A percentile compares a stretch with the other conserved stretches of the same genome.
Conservation (phyloP, 257 asterid species). For the Dorcoceras hygrometricum region DNA sequence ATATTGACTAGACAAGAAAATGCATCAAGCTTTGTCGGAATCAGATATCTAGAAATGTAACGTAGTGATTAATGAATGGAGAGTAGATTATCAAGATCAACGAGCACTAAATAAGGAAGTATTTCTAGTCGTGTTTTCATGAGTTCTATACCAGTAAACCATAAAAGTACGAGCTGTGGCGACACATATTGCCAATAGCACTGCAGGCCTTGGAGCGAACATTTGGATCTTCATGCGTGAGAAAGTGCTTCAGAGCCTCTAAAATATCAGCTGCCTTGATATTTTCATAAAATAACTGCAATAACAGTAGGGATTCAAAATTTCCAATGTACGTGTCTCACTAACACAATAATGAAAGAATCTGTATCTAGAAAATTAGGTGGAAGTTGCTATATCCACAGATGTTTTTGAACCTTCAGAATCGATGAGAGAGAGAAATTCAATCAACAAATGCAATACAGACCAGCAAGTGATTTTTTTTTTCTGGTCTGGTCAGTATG, state of each 20-base stretch:
- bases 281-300: conserved; percentile 71
- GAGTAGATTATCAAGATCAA: conserved; percentile 16
- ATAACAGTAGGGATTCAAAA: conserved; percentile 25
- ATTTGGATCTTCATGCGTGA: conserved; percentile 83
- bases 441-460: neutral
- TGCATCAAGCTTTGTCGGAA: neutral
- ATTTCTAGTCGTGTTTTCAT: neutral
- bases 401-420: neutral
- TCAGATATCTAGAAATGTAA: neutral
- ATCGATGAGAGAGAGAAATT: conserved; percentile 2
- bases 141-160: conserved; percentile 54
- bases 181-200: conserved; percentile 96
- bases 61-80: neutral
- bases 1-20: conserved; percentile 7
- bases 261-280: conserved; percentile 76
- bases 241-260: conserved; percentile 68
- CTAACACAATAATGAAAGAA: conserved; percentile 13
- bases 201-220: conserved; percentile 92
- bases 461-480: neutral
- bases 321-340: neutral
- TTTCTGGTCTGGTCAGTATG: neutral
- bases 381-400: neutral
- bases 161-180: conserved; percentile 92
- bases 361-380: conserved; percentile 1
- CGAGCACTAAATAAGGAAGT: conserved; percentile 1